Base-by-base conservation (phyloP, 768 basidiomycete genomes). In the Collybiopsis luxurians region DNA sequence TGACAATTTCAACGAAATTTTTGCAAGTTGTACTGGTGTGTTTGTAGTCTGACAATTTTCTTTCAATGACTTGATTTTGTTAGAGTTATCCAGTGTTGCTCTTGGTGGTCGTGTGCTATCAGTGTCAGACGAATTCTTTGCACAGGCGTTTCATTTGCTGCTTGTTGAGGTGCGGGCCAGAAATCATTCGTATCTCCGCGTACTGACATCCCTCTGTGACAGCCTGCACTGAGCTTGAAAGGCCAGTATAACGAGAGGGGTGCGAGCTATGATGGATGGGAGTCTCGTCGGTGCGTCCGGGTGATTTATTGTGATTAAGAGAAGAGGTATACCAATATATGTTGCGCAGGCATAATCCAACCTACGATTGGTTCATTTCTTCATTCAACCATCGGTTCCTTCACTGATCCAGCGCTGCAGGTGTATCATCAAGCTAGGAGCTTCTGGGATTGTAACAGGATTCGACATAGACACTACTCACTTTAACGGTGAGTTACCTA, bases 161-260 rank as follows among this genome's bases (percentile, higher is more conserved):
- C 79, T 90, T 48, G 87, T 55, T n/a, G 58, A 55, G 58, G 58
- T 59, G 34, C 26, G 46, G 11, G 34, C 12, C 7, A 27, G 19
- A 17, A 26, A 45, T 23, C 2, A 11, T 5, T n/a, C 42, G 28
- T 13, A 15, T n/a, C 30, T 28, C 28, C 23, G 10, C 12, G 3
- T 23, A 4, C 36, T 42, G 27, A 13, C 61, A n/a, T 15, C 43
- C 2, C 27, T 21, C 23, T 19, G 26, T 23, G 36, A 39, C 24
- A 97, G 95, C 90, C 95, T 6, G 85, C 95, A 23, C 82, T 80
- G 3, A 92, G 87, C 61, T 72, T 97, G 67, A 95, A 95, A 71
- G 97, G 97, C n/a, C 92, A 95, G 63, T 99, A 95, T 64, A 96
- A 96, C 6, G 91, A 94, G 2, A 96, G 95, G 40, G 97, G 97